Evolutionary conservation across 2,329 filamentous ascomycete genomes (phyloP).

Genomic region (Colletotrichum neosansevieriae): DNA sequence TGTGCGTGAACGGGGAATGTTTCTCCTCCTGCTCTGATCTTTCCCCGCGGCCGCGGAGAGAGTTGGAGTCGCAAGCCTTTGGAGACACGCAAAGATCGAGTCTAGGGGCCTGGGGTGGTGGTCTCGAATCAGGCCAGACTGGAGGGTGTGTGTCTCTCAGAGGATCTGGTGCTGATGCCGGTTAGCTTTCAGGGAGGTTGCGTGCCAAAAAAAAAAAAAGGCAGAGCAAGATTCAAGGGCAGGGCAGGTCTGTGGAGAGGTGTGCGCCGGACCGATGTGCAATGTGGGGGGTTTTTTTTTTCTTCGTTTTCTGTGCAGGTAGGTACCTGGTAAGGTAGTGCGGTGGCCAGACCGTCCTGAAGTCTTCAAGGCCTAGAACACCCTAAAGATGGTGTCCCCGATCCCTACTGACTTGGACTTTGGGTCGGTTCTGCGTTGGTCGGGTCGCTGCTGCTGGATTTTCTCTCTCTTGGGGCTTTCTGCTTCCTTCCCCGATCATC

Average conservation of each 20-base stretch:
- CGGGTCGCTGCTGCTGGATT: slow-evolving; percentile 4
- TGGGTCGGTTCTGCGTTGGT: slow-evolving; percentile 37
- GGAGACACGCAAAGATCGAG: slow-evolving; percentile 9
- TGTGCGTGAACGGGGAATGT: slow-evolving; percentile 19
- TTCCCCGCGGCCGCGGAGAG: slow-evolving; percentile 27
- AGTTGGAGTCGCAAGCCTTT: neutral
- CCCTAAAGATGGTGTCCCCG: slow-evolving; percentile 39
- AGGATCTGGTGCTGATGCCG: neutral
- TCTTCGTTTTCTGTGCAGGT: too few relatives aligned
- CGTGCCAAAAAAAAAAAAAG: slow-evolving; percentile 5
- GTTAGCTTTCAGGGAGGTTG: slow-evolving; percentile 4
- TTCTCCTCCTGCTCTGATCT: slow-evolving; percentile 4
- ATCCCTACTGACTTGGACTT: slow-evolving; percentile 39
- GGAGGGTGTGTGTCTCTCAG: slow-evolving; percentile 1
- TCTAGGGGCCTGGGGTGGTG: slow-evolving; percentile 15
- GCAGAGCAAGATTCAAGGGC: neutral
- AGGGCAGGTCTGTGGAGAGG: neutral
- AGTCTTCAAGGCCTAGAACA: slow-evolving; percentile 34
- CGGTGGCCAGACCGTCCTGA: neutral
- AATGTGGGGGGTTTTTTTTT: too few relatives aligned
- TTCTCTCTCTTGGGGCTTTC: neutral
- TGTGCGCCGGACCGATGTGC: too few relatives aligned
- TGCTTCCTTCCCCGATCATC: too few relatives aligned
- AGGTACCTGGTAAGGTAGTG: too few relatives aligned
- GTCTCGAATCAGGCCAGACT: slow-evolving; percentile 27